Percentiles rank a stretch among this genome's conserved stretches.
Evolutionary conservation across 116 monocot genomes (phyloP).

Genomic region (Dioscorea cayenensis): DNA sequence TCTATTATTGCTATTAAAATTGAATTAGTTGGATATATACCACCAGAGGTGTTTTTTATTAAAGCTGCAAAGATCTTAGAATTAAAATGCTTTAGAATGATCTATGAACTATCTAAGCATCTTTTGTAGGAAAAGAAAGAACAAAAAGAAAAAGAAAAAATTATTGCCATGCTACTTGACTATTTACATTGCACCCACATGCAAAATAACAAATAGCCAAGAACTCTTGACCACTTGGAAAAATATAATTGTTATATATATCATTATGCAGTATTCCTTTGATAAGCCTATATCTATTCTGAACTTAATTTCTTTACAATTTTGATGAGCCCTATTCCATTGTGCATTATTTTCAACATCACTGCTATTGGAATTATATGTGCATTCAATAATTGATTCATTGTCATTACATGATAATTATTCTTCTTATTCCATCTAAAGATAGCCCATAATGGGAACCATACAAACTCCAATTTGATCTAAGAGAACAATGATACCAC

Average conservation of each 20-base stretch:
- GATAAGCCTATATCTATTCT: no score
- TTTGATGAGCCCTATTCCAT: no score
- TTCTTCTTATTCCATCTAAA: no score
- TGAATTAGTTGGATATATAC: conserved; percentile 57
- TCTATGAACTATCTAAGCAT: conserved; percentile 74
- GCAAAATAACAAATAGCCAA: background rate
- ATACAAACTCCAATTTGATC: no score
- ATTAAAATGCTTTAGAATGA: conserved; percentile 69
- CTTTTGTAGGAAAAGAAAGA: background rate
- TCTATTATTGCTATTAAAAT: conserved; percentile 47
- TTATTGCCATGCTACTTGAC: background rate
- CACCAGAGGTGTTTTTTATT: conserved; percentile 72
- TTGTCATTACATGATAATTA: no score
- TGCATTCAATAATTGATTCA: no score
- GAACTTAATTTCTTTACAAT: no score
- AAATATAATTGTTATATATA: background rate
- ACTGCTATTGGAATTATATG: no score
- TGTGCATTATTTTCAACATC: no score
- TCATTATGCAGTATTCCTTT: background rate
- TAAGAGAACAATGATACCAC: no score
- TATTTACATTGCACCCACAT: background rate
- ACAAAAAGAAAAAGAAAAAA: background rate
- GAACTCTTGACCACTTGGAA: background rate
- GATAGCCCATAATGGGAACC: no score
- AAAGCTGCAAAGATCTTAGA: conserved; percentile 85